Evolutionary conservation across 805 yeast species (phyloP).

Genomic region (Nakazawaea wyomingensis): DNA sequence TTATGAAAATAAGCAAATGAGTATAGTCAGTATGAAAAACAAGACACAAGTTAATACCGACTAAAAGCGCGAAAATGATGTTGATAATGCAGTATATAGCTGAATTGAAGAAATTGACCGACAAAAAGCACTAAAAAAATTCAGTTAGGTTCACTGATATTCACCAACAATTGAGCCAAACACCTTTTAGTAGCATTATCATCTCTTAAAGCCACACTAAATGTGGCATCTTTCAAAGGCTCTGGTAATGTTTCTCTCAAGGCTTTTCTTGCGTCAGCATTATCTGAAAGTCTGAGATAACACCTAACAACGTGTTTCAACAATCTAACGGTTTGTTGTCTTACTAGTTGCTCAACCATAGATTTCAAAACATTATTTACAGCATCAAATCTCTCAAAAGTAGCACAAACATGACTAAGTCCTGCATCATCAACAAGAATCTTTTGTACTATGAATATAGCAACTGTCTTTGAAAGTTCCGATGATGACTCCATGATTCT

Average conservation of each 20-base stretch:
- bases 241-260: constrained; percentile 80
- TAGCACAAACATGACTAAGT: constrained; percentile 85
- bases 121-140: too few relatives aligned
- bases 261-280: constrained; percentile 84
- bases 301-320: constrained; percentile 93
- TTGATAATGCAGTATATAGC: neutral
- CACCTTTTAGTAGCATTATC: constrained; percentile 87
- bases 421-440: constrained; percentile 91
- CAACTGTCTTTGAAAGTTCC: constrained; percentile 92
- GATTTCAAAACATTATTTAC: constrained; percentile 78
- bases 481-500: constrained; percentile 95
- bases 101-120: too few relatives aligned
- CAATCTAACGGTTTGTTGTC: constrained; percentile 74
- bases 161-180: constrained; percentile 72
- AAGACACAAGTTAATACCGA: too few relatives aligned
- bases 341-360: constrained; percentile 84
- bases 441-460: constrained; percentile 92
- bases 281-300: constrained; percentile 84
- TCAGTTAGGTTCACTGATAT: constrained; percentile 33
- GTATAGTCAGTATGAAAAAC: too few relatives aligned
- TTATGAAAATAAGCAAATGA: too few relatives aligned
- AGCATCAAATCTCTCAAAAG: constrained; percentile 90
- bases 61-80: too few relatives aligned
- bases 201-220: constrained; percentile 71
- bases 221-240: constrained; percentile 82